Base-by-base conservation (phyloP, 1,284 basidiomycete species). In the Trametes pubescens region DNA sequence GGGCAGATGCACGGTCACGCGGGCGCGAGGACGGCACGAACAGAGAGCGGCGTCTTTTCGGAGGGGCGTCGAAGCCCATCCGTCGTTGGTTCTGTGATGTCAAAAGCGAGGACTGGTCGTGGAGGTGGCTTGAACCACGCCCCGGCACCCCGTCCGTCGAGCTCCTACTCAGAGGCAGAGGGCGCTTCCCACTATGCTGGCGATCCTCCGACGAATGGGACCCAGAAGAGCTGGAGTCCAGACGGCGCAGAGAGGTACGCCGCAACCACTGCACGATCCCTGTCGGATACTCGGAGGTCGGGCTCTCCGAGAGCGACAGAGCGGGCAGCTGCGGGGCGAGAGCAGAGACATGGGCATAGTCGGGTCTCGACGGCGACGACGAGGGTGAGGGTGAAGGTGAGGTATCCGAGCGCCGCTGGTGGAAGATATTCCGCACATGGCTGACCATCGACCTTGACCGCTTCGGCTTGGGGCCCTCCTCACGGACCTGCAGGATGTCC, bases 361-460 rank as follows among this genome's bases (percentile, higher is more conserved):
- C 57, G 38, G 54, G 62, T 16, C 59, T 52, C 13, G 67, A 67
- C 24, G 66, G 52, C 10, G 61, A 59, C 21, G 67, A 65, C 22
- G 65, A 57, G 13, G 69, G 67, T 0, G 65, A 57, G 13, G 69
- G 67, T 0, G 72, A 68, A 4, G 71, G 71, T 8, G 74, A 68
- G 8, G 29, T 32, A 13, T 62, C 66, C 6, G 76, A 75, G 43
- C 46, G 57, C 5, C 79, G 78, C 21, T 79, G 76, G 13, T 76
- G 73, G 64, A 74, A 72, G 60, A 84, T 83, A 62, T 81, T 74
- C 46, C 77, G 78, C 52, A 84, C 80, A 63, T 83, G 84, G 69
- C 81, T 80, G 54, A 84, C 78, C 77, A 85, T 79, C 22, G 83
- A 85, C 24, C 75, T 79, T 49, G 82, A 77, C 43, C 82, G 79